Conservation (phyloP, 768 basidiomycete genomes). For the Paxillus ammoniavirescens region DNA sequence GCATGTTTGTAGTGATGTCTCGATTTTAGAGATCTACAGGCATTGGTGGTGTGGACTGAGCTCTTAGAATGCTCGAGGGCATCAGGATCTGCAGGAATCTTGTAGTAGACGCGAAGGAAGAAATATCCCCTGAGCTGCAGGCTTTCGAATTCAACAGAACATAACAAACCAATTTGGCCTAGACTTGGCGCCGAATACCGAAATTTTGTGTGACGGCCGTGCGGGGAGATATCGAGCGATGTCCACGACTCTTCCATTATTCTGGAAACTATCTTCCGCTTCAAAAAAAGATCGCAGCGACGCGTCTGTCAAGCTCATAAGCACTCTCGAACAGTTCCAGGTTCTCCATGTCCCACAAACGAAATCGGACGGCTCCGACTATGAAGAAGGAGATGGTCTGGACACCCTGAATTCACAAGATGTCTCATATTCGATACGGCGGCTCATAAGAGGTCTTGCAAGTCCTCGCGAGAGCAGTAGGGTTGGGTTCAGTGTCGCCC, state of each 20-base stretch:
- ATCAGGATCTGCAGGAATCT: too few species aligned
- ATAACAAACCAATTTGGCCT: conserved; percentile 26
- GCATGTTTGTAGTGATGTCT: conserved; percentile 4
- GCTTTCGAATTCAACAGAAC: conserved; percentile 17
- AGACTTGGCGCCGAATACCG: not conserved
- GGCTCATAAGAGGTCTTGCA: conserved; percentile 84
- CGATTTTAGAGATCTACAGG: not conserved
- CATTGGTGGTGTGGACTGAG: not conserved
- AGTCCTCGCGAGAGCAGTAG: conserved; percentile 93
- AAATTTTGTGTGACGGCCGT: conserved; percentile 8
- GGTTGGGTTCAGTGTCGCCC: conserved; percentile 91
- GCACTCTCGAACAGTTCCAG: conserved; percentile 85
- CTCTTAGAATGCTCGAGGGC: not conserved
- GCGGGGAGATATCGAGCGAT: conserved; percentile 35
- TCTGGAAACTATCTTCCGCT: conserved; percentile 88
- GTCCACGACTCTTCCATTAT: conserved; percentile 88
- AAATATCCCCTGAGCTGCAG: conserved; percentile 4
- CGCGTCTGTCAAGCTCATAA: conserved; percentile 82
- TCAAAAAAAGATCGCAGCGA: conserved; percentile 78
- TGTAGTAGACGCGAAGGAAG: not conserved
- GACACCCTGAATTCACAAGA: conserved; percentile 82
- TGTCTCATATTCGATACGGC: conserved; percentile 86
- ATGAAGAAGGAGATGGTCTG: conserved; percentile 52
- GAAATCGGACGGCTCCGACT: conserved; percentile 36
- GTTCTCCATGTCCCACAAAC: conserved; percentile 52